Base-by-base conservation (phyloP, 768 basidiomycete species). In the Leucocoprinus birnbaumii region DNA sequence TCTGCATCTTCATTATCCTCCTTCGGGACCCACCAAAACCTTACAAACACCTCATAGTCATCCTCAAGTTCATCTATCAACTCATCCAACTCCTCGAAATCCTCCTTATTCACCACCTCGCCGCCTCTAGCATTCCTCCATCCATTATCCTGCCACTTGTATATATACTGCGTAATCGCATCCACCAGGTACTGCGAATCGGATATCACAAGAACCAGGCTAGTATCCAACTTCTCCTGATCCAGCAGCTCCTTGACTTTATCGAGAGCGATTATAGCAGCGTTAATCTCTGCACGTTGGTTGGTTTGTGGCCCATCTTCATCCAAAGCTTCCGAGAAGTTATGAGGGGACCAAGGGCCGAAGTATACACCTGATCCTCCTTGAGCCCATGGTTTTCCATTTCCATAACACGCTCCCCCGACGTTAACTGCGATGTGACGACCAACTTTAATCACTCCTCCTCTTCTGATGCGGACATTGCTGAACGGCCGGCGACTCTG, bases 401-500 rank as follows among this genome's bases (percentile, higher is more conserved):
- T 59, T 18, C 45, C 58, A 6, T 14, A 26, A 38, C 58, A 59
- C 9, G 58, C 53, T 13, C 58, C 58, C 16, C 55, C 53, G 8
- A 59, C 35, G 44, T 51, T 51, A 19, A 59, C n/a, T 14, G 51
- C 51, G 13, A 51, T 43, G 24, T 22, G 25, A 11, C 50, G 40
- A 10, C 50, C n/a, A n/a, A 31, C 9, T 22, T 26, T 13, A n/a
- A 42, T 14, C 22, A 10, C 24, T 13, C 35, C 41, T 11, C 38
- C 24, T 13, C 21, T 9, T 18, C 18, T 22, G n/a, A 42, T 25
- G 16, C 5, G 25, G 13, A 51, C 42, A 13, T 51, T 42, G 38
- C 9, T 51, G 40, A 51, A 51, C 10, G 10, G 38, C 40, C 38
- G 24, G n/a, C 50, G 38, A 3, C 25, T 26, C 11, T 9, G 49